Evolutionary conservation across 495 filamentous ascomycete species (phyloP), one percentile per base, ranked within the genome.

Genomic region (Penicillium desertorum): DNA sequence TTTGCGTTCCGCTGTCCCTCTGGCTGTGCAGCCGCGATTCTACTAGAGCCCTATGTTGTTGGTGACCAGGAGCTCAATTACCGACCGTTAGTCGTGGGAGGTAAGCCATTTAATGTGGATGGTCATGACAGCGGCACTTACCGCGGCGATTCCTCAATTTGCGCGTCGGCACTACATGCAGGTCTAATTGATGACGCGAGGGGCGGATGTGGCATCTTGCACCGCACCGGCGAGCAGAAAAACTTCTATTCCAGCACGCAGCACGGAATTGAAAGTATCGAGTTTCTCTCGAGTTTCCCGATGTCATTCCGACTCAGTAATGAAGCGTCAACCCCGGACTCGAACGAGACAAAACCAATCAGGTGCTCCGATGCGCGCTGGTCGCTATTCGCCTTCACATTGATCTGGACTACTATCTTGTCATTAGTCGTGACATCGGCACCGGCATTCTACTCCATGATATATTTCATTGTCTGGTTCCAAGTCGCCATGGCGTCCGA

Each of bases 101-200:
- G 88, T 0, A 81, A 81, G 16, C 60, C 80, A 2, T 70, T 75
- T n/a, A 70, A 73, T 3, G 57, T 70, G 12, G 69, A 69, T 37
- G 69, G 72, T 11, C 65, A 66, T 23, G 57, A 46, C 16, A 58
- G 71, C 45, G 71, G 81, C 0, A 62, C 84, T 20, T 94, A 94
- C 69, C 81, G 90, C 14, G 86, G 87, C 5, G 90, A 93, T 63
- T 92, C 89, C 2, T 87, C 86, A 54, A 85, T 92, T 58, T 93
- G 89, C 65, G 80, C 80, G 12, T 74, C 88, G 7, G 89, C 88
- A 16, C 79, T 93, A 27, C 89, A 93, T 71, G 82, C 88, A 9
- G 89, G 89, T 7, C 45, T 91, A 34, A 79, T 90, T 43, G 79
- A 78, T 32, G 74, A 88, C 65, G 66, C 73, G 0, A 76, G 75